Conservation (phyloP, 78 protist species). For the Bigelowiella natans region DNA sequence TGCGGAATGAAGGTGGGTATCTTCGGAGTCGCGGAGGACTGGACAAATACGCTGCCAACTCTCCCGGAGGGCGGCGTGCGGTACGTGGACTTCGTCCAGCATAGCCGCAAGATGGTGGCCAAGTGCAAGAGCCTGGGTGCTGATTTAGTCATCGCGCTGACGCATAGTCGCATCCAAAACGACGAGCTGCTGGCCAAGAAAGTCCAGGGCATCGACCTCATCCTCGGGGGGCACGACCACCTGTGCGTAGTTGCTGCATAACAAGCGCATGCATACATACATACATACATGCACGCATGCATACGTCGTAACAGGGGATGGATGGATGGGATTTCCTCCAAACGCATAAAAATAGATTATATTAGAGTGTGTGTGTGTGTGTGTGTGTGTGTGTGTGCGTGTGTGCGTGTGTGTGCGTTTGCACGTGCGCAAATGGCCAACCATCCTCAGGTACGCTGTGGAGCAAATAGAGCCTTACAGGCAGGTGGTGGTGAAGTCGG, state of each 20-base stretch:
- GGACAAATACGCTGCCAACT: neutral
- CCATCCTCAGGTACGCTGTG: too few relatives aligned
- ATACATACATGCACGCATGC: too few relatives aligned
- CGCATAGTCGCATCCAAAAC: neutral
- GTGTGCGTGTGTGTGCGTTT: too few relatives aligned
- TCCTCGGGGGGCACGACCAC: neutral
- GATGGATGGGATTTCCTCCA: too few relatives aligned
- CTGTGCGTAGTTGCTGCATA: too few relatives aligned
- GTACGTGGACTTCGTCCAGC: neutral
- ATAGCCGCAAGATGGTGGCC: neutral
- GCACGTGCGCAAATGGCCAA: too few relatives aligned
- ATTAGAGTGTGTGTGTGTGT: too few relatives aligned
- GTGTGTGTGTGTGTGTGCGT: too few relatives aligned
- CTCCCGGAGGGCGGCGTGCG: neutral
- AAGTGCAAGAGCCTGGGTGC: neutral
- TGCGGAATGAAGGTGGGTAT: neutral
- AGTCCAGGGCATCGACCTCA: neutral
- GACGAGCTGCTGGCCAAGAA: neutral
- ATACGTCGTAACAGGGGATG: too few relatives aligned
- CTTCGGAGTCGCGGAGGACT: neutral
- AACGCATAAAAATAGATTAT: too few relatives aligned
- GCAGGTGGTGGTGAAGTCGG: neutral
- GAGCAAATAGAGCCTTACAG: neutral
- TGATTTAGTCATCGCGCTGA: neutral
- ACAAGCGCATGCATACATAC: too few relatives aligned